Evolutionary conservation across 306 rosid species (phyloP).

Genomic region (Rosa lucieae): DNA sequence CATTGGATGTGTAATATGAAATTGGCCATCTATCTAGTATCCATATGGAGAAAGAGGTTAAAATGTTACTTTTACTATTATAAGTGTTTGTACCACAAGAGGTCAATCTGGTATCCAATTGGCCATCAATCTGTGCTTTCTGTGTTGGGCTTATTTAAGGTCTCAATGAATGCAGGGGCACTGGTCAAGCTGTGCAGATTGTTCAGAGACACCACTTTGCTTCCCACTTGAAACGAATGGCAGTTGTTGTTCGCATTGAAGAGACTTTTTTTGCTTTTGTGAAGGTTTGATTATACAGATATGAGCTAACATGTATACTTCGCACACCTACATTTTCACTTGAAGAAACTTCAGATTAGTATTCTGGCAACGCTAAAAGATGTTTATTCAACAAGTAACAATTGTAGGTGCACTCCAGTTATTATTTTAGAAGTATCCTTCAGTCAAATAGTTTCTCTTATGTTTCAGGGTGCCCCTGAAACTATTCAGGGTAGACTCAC

Average conservation of each 20-base stretch:
- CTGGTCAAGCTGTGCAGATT: conserved; percentile 84
- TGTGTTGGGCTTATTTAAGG: background rate
- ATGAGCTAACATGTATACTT: background rate
- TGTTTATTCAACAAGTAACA: background rate
- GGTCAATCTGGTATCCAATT: too few species aligned
- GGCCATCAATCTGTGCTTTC: background rate
- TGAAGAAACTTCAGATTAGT: background rate
- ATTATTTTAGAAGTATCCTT: background rate
- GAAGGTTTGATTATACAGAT: conserved; percentile 52
- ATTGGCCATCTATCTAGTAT: background rate
- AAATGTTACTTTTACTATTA: too few species aligned
- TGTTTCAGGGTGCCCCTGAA: conserved; percentile 97
- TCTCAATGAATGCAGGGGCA: conserved; percentile 62
- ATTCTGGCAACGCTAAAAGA: background rate
- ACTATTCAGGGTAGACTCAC: conserved; percentile 85
- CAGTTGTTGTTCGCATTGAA: conserved; percentile 91
- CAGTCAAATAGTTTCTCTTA: background rate
- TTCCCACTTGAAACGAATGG: conserved; percentile 93
- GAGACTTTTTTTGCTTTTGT: conserved; percentile 90
- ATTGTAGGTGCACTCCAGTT: too few species aligned
- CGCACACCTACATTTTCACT: too few species aligned
- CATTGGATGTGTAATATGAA: background rate
- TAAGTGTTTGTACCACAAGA: too few species aligned
- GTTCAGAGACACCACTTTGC: conserved; percentile 97
- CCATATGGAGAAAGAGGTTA: background rate